Base-by-base conservation (phyloP, 1,284 basidiomycete species). In the Cryptococcus sp. region DNA sequence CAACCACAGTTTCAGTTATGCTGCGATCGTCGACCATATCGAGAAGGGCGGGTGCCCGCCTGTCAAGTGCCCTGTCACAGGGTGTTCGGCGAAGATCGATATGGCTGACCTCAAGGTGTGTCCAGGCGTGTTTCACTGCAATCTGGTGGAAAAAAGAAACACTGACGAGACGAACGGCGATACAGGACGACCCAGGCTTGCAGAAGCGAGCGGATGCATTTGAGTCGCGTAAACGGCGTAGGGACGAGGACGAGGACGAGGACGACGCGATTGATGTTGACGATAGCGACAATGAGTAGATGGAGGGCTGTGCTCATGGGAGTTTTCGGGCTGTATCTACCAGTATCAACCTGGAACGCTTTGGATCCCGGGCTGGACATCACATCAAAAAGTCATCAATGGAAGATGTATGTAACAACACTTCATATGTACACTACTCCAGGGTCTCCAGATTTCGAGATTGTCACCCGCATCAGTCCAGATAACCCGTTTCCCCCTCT, bases 1-100 rank as follows among this genome's bases (percentile, higher is more conserved):
- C 37, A 53, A 53, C 2, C 68, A 70, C 45, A 53, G 51, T 35
- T 70, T 65, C 57, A 61, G 62, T 16, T 45, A 57, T 42, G 58
- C 37, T 4, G 62, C 63, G 0, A 65, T 67, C 40, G 55, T 56
- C 15, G 38, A 61, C 20, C 42, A 55, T 28, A 63, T 69, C 40
- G 40, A 42, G n/a, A 52, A 35, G 24, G n/a, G 38, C 18, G 50
- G 37, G n/a, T 33, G 39, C 21, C 18, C 39, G n/a, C 9, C 23
- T 4, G 39, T 53, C 18, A 57, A 53, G 46, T 64, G 59, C 40
- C 61, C 61, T 20, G 53, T 63, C 1, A 57, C 56, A 11, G 61
- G 61, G 18, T 63, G 61, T 53, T 33, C 45, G 4, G 46, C 36
- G 21, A 16, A 28, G 1, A 49, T 66, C 3, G 35, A 50, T 6